Evolutionary conservation across 768 basidiomycete species (phyloP), one percentile per base, ranked within the genome.

Genomic region (Serendipita sp.): DNA sequence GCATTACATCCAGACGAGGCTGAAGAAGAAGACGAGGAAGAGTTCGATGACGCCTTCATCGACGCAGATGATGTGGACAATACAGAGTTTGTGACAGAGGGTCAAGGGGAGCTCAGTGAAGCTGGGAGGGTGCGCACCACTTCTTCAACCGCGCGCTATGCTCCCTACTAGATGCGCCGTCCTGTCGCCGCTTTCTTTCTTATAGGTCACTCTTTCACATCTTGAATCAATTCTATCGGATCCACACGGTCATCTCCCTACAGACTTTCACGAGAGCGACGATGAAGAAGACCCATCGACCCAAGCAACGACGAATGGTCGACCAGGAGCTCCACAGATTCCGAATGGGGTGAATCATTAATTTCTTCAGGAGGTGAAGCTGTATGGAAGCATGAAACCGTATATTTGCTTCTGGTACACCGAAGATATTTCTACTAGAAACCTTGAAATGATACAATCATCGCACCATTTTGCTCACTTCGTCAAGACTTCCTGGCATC

Each of bases 101-200:
- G 79, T 64, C 80, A 76, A 23, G 78, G 90, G 70, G 88, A 92
- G 74, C 81, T 92, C 68, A 88, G 85, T 74, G 85, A 86, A 77
- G 88, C 86, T 68, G 91, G 91, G 78, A 84, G 88, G 86, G 89
- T 91, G 85, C 88, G 91, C 87, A 89, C 85, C 74, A 82, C 88
- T 88, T 88, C 88, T 74, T 85, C 85, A 78, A 75, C 85, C 78
- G 80, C 75, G 72, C 87, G 91, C 75, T 92, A 78, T 76, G 78
- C 82, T 66, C 91, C 91, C 70, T 94, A 94, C 83, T 94, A 88
- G 87, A 81, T 75, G 70, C 70, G 66, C 65, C 66, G 68, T 71
- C 68, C 72, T 72, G 69, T 65, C 47, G 60, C 66, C 60, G 65
- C 38, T 64, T 64, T 36, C 46, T 58, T 65, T 69, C n/a, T n/a